Percentiles rank a stretch among this genome's conserved stretches.
These are phyloP conservation scores for Populus hybrid DNA, from an alignment of 441 rosid genomes.

Conservation along the genomic window DNA sequence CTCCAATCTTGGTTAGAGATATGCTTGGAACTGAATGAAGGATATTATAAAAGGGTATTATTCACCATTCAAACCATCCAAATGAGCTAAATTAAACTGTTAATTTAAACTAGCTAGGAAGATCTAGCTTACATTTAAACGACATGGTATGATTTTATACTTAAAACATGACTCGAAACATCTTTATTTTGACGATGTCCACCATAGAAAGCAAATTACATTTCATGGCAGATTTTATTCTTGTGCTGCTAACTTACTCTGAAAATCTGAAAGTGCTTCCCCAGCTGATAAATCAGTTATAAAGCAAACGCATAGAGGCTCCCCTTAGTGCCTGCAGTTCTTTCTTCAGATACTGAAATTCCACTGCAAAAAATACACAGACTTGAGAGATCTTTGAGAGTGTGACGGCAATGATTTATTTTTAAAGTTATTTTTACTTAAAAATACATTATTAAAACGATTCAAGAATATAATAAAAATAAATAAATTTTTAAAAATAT, in stretches of 20 bases:
- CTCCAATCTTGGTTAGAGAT: not conserved
- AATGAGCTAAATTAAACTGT: not conserved
- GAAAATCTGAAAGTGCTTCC: not conserved
- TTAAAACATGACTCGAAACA: not conserved
- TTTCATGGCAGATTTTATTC: not conserved
- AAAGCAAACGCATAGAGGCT: not conserved
- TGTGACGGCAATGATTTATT: too few relatives aligned
- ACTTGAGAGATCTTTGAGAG: not conserved
- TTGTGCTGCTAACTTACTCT: not conserved
- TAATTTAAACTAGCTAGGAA: not conserved
- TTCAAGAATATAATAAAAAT: too few relatives aligned
- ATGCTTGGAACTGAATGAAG: not conserved
- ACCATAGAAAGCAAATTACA: not conserved
- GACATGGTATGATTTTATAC: not conserved
- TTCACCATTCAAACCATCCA: not conserved
- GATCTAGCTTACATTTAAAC: not conserved
- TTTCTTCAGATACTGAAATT: constrained; percentile 16
- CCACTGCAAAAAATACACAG: constrained; percentile 8
- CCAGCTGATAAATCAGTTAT: not conserved
- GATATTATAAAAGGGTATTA: not conserved
- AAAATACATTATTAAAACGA: too few relatives aligned
- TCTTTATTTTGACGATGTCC: not conserved
- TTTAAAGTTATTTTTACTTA: too few relatives aligned
- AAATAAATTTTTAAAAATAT: not conserved
- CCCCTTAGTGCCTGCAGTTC: constrained; percentile 4